Evolutionary conservation across 805 yeast species (phyloP).

Genomic region (Zygosaccharomyces lentus): DNA sequence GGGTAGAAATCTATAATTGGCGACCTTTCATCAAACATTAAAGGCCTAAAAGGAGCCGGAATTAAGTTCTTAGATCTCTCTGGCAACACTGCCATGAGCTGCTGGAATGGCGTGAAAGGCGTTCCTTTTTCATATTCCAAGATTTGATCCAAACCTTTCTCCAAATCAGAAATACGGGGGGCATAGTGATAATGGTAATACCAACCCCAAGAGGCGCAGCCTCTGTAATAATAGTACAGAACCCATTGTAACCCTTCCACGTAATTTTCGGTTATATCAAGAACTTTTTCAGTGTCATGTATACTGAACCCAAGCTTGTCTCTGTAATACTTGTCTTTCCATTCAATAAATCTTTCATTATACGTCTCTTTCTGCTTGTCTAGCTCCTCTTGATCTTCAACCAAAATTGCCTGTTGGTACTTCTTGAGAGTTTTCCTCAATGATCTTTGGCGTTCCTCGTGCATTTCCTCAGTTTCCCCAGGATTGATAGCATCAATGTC

Average conservation of each 20-base stretch:
- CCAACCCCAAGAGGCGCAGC: constrained; percentile 97
- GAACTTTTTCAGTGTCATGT: constrained; percentile 53
- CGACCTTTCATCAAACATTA: constrained; percentile 82
- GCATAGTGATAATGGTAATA: constrained; percentile 85
- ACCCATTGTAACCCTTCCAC: constrained; percentile 98
- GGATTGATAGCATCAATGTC: constrained; percentile 75
- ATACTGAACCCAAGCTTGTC: constrained; percentile 71
- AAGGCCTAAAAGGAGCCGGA: constrained; percentile 69
- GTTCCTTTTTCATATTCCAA: constrained; percentile 61
- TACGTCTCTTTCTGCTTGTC: constrained; percentile 57
- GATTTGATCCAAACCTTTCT: constrained; percentile 61
- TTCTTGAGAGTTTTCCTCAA: constrained; percentile 54
- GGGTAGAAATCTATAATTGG: constrained; percentile 93
- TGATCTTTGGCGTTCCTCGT: constrained; percentile 46
- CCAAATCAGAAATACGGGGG: constrained; percentile 87
- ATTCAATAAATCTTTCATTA: constrained; percentile 64
- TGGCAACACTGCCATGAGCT: constrained; percentile 95
- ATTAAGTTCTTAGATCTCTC: constrained; percentile 80
- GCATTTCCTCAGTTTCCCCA: constrained; percentile 63
- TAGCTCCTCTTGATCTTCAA: constrained; percentile 53
- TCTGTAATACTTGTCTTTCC: constrained; percentile 85
- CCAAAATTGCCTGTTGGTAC: constrained; percentile 56
- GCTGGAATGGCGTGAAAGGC: constrained; percentile 92
- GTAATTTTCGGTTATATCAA: constrained; percentile 70
- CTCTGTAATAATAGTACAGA: constrained; percentile 80